Conservation (phyloP, 805 yeast genomes). For the Sugiyamaella americana region DNA sequence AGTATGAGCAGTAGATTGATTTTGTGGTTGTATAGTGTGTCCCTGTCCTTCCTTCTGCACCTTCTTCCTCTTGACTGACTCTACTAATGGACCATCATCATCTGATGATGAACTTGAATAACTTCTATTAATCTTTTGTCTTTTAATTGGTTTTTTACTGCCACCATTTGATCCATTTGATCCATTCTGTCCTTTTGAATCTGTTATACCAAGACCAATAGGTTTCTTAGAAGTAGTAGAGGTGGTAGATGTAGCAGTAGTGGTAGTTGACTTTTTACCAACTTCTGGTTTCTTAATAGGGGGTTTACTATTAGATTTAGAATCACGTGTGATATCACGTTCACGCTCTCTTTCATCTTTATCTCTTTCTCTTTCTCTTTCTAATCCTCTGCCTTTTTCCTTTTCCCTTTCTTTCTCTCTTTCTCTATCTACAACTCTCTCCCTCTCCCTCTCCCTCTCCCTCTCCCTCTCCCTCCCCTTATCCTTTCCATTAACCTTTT, state of each 20-base stretch:
- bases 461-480: neutral
- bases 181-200: neutral
- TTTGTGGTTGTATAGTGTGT: neutral
- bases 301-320: no score
- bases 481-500: neutral
- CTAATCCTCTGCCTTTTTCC: neutral
- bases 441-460: neutral
- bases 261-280: neutral
- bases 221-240: neutral
- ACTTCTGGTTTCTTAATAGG: neutral
- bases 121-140: conserved; percentile 13
- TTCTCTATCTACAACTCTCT: neutral
- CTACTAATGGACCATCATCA: conserved; percentile 3
- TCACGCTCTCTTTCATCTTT: neutral
- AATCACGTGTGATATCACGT: neutral
- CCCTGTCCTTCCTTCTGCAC: neutral
- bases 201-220: conserved; percentile 6
- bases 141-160: neutral
- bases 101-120: conserved; percentile 15
- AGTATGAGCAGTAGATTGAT: neutral
- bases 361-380: neutral
- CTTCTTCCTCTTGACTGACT: neutral
- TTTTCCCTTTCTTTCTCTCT: neutral
- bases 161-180: neutral
- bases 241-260: neutral